Base-by-base conservation (phyloP, 2,329 filamentous ascomycete species). In the Ceratocystis cubensis region DNA sequence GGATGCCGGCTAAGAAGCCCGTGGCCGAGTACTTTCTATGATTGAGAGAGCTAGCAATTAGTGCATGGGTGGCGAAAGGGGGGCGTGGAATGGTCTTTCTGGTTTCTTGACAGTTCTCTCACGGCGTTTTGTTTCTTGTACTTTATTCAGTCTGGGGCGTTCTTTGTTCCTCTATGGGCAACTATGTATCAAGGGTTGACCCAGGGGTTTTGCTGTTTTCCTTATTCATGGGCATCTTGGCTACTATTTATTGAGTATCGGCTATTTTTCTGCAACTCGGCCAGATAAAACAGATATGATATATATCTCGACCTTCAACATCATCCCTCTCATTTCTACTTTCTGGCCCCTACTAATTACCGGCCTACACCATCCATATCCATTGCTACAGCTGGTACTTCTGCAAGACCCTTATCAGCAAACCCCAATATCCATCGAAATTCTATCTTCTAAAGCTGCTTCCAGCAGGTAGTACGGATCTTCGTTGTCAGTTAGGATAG, bases 1-100 rank as follows among this genome's bases (percentile, higher is more conserved):
- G 94, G 3, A 99, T 99, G 94, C 94, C 94, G 68, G 94, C 94
- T 2, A 99, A 99, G 83, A 97, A 97, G 77, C 94, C 94, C 2
- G 91, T 96, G 65, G 91, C 91, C 15, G 93, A 97, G 77, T 99
- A 97, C 79, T 99, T 99, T 76, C 79, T 99, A 76, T 86, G 75
- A 75, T 3, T 30, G 20, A 57, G n/a, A 13, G 28, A 5, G 28
- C 20, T n/a, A n/a, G 41, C 2, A 41, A 41, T 41, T 41, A 15
- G 10, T 20, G 25, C 20, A 30, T 45, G 22, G 45, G 33, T 15
- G 25, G 25, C 2, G 63, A 50, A 20, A 33, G 46, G 50, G 62
- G 20, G 17, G 22, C 8, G 8, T 59, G 28, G 28, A 59, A 30
- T n/a, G 56, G 25, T n/a, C 33, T 59, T 13, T n/a, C 20, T 59